Percentiles rank a stretch among this genome's conserved stretches.
phyloP scores from a whole-genome alignment of 352 stramenopile genomes.

The Phytophthora boehmeriae region DNA sequence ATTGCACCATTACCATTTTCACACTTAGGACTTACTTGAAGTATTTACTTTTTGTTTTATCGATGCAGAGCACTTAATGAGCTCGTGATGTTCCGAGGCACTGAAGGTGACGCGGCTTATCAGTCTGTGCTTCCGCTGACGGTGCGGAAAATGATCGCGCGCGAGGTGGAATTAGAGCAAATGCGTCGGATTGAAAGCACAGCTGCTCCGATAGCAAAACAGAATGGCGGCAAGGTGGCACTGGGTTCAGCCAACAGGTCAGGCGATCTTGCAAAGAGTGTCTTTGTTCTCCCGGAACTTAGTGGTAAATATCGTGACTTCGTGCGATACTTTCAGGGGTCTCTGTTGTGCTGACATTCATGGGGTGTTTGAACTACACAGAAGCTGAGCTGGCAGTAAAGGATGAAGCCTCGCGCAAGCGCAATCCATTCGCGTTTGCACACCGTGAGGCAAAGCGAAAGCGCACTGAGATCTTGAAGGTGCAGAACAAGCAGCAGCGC shows the following conservation, averaged over 20 bases:
- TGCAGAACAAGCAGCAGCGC: conserved; percentile 45
- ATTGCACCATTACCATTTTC: conserved; percentile 2
- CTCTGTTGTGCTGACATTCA: conserved; percentile 12
- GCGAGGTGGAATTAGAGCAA: conserved; percentile 82
- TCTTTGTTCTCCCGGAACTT: conserved; percentile 61
- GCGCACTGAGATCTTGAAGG: conserved; percentile 50
- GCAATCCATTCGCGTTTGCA: conserved; percentile 82
- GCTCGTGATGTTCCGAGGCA: conserved; percentile 62
- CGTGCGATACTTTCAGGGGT: neutral
- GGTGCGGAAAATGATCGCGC: conserved; percentile 79
- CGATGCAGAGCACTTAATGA: conserved; percentile 64
- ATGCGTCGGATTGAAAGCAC: conserved; percentile 69
- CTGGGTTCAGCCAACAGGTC: conserved; percentile 2
- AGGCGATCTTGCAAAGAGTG: conserved; percentile 26
- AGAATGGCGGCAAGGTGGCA: conserved; percentile 9
- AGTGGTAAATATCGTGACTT: conserved; percentile 42
- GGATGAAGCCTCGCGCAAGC: conserved; percentile 63
- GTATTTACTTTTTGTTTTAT: conserved; percentile 4
- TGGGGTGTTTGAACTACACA: conserved; percentile 20
- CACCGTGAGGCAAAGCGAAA: conserved; percentile 85
- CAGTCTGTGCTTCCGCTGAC: conserved; percentile 56
- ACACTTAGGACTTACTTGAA: too few relatives aligned
- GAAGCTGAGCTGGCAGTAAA: conserved; percentile 67
- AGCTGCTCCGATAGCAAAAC: conserved; percentile 9
- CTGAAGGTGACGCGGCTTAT: conserved; percentile 34